Evolutionary conservation across 257 asterid genomes (phyloP).

Genomic region (Petunia secreta): DNA sequence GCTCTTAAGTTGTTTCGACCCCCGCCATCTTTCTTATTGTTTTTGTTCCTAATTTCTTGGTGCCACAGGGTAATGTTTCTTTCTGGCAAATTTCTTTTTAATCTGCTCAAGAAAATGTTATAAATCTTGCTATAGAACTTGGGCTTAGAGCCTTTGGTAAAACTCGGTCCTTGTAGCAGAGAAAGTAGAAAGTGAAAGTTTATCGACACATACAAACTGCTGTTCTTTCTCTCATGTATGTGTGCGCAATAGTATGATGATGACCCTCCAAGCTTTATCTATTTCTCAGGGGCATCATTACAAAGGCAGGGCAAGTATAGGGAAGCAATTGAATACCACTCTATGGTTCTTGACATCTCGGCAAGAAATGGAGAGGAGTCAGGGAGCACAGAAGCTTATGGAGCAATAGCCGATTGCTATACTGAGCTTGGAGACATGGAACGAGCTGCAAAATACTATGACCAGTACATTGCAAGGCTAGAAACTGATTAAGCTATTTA

Average conservation of each 20-base stretch:
- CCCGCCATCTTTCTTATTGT: neutral
- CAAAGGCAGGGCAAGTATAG: conserved; percentile 91
- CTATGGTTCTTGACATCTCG: conserved; percentile 78
- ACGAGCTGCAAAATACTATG: conserved; percentile 87
- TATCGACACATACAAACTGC: neutral
- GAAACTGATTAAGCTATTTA: conserved; percentile 1
- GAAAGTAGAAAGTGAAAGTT: neutral
- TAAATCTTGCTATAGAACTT: conserved; percentile 1
- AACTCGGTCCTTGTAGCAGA: neutral
- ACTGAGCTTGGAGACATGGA: conserved; percentile 95
- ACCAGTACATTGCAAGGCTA: conserved; percentile 73
- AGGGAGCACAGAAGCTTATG: conserved; percentile 92
- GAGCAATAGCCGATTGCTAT: conserved; percentile 98
- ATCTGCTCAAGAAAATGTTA: neutral
- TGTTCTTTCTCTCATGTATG: neutral
- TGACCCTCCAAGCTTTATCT: neutral
- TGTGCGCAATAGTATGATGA: neutral
- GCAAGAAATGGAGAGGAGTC: conserved; percentile 88
- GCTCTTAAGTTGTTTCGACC: neutral
- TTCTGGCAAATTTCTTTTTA: conserved; percentile 2
- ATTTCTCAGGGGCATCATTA: conserved; percentile 78
- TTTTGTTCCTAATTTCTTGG: neutral
- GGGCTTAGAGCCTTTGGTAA: neutral
- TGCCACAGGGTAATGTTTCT: neutral
- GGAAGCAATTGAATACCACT: conserved; percentile 85